A percentile compares a stretch with the other conserved stretches of the same genome.
Conservation (phyloP, 2,329 filamentous ascomycete genomes). For the Cladosporium austrohemisphaericum region DNA sequence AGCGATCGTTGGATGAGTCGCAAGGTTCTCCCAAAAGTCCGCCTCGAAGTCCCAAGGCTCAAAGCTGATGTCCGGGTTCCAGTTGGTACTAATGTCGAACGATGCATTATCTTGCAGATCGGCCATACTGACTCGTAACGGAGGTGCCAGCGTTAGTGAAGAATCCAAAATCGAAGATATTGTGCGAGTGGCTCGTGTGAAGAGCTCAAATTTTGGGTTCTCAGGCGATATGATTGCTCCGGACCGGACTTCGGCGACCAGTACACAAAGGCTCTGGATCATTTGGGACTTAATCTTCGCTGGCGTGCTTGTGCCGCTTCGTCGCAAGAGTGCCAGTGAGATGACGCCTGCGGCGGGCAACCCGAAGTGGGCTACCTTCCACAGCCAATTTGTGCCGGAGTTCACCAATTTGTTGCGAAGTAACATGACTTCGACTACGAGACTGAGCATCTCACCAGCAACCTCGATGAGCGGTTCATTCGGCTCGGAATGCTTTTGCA, state of each 20-base stretch:
- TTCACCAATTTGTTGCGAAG: slow-evolving; percentile 31
- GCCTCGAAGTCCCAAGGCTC: slow-evolving; percentile 31
- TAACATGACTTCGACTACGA: slow-evolving; percentile 31
- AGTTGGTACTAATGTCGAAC: slow-evolving; percentile 16
- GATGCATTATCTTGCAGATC: slow-evolving; percentile 14
- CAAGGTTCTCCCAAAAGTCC: slow-evolving; percentile 33
- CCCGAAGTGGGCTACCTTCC: slow-evolving; percentile 36
- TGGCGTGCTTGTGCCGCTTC: slow-evolving; percentile 4
- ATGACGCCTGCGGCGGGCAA: slow-evolving; percentile 36
- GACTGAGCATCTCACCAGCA: slow-evolving; percentile 29
- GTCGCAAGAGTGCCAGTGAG: slow-evolving; percentile 26
- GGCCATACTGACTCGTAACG: neutral
- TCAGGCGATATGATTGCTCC: slow-evolving; percentile 28
- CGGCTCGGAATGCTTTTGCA: slow-evolving; percentile 25
- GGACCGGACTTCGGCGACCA: slow-evolving; percentile 32
- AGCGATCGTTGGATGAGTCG: slow-evolving; percentile 26
- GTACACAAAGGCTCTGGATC: slow-evolving; percentile 31
- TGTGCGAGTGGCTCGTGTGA: slow-evolving; percentile 29
- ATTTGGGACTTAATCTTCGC: slow-evolving; percentile 21
- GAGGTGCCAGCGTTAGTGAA: slow-evolving; percentile 5
- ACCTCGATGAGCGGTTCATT: slow-evolving; percentile 26
- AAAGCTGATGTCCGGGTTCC: slow-evolving; percentile 13
- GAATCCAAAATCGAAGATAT: slow-evolving; percentile 28
- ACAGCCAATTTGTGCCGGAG: slow-evolving; percentile 33
- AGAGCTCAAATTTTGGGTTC: slow-evolving; percentile 31